Evolutionary conservation across 495 filamentous ascomycete species (phyloP).

Genomic region (Penicillium cosmopolitanum): DNA sequence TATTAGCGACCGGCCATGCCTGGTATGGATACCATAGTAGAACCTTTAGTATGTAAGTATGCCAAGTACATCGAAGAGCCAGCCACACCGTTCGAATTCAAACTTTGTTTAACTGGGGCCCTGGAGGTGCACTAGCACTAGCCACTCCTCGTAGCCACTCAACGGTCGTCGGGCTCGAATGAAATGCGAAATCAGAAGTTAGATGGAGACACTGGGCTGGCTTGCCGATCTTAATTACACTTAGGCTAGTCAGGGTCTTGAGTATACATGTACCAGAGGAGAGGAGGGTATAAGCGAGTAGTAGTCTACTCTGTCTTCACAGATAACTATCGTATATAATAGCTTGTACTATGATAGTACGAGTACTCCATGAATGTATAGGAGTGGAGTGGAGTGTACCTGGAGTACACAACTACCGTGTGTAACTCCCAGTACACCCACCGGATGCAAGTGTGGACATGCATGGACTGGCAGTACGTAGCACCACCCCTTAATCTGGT

Average conservation of each 20-base stretch:
- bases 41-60: too few relatives aligned
- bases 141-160: background rate
- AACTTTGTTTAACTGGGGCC: background rate
- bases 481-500: conserved; percentile 19
- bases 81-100: too few relatives aligned
- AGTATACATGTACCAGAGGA: too few relatives aligned
- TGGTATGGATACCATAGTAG: too few relatives aligned
- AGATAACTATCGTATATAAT: too few relatives aligned
- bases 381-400: background rate
- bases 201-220: background rate
- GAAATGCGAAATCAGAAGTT: background rate
- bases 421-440: background rate
- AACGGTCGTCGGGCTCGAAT: background rate
- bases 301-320: too few relatives aligned
- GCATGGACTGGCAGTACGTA: background rate
- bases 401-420: background rate
- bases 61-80: too few relatives aligned
- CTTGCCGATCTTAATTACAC: background rate
- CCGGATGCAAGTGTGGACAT: too few relatives aligned
- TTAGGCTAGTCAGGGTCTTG: background rate
- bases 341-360: too few relatives aligned
- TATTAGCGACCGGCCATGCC: too few relatives aligned
- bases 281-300: too few relatives aligned
- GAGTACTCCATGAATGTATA: too few relatives aligned
- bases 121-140: background rate